phyloP scores from a whole-genome alignment of 148 eudicot species.

The Camellia sinensis region DNA sequence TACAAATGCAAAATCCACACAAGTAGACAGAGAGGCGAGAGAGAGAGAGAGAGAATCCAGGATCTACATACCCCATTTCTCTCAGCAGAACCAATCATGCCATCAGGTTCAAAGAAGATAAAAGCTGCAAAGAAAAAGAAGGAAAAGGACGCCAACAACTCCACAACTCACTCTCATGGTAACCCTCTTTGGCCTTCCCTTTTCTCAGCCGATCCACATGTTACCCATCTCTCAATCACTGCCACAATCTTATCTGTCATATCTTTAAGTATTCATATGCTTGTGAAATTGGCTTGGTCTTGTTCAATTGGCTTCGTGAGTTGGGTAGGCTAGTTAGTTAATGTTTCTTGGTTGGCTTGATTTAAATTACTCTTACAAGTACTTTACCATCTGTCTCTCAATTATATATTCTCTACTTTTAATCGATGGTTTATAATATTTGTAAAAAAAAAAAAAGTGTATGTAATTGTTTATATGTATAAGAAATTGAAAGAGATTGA shows the following conservation, averaged over 20 bases:
- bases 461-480: constrained; percentile 9
- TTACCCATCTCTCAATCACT: constrained; percentile 31
- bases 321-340: background rate
- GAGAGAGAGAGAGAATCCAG: constrained; percentile 21
- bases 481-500: too few species aligned
- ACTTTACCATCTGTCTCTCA: too few species aligned
- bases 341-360: constrained; percentile 8
- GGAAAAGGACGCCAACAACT: constrained; percentile 23
- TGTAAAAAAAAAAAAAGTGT: background rate
- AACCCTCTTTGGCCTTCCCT: background rate
- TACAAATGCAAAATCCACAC: background rate
- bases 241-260: constrained; percentile 29
- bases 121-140: constrained; percentile 82
- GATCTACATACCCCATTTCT: constrained; percentile 24
- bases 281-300: constrained; percentile 23
- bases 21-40: background rate
- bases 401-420: too few species aligned
- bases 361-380: too few species aligned
- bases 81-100: constrained; percentile 54
- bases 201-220: constrained; percentile 1
- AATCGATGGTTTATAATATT: too few species aligned
- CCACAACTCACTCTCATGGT: constrained; percentile 47
- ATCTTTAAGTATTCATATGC: constrained; percentile 5
- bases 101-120: constrained; percentile 66
- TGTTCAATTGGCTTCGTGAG: constrained; percentile 25